Conservation (phyloP, 257 asterid genomes). For the Nicotiana undulata region DNA sequence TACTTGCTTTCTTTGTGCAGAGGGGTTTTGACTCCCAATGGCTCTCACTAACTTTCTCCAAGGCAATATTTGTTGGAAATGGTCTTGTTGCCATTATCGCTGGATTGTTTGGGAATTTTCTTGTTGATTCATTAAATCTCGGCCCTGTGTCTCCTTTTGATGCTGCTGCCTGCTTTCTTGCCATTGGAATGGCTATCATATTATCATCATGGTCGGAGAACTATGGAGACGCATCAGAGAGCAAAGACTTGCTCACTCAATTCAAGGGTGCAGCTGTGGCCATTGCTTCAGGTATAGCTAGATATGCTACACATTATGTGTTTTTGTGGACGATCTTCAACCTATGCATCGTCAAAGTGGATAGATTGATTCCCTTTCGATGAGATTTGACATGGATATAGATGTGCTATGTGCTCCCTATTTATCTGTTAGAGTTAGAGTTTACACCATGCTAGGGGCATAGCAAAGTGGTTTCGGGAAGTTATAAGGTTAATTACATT, state of each 20-base stretch:
- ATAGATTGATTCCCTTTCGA: background rate
- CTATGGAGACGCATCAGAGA: conserved; percentile 88
- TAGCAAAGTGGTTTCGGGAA: background rate
- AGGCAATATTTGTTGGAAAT: conserved; percentile 93
- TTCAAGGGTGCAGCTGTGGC: conserved; percentile 90
- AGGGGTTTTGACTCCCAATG: conserved; percentile 90
- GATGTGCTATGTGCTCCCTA: background rate
- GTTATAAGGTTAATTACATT: background rate
- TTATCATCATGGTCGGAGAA: conserved; percentile 88
- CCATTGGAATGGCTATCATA: conserved; percentile 90
- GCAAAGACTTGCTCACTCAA: conserved; percentile 79
- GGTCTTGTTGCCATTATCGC: conserved; percentile 90
- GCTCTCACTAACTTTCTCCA: conserved; percentile 92
- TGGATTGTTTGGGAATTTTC: conserved; percentile 82
- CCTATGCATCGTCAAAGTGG: background rate
- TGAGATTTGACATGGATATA: background rate
- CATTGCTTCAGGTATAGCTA: conserved; percentile 73
- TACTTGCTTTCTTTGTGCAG: conserved; percentile 32
- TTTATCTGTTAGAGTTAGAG: background rate
- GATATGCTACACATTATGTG: background rate
- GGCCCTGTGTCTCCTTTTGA: conserved; percentile 98
- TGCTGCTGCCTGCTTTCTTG: conserved; percentile 74
- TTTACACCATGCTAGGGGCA: background rate
- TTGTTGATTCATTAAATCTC: conserved; percentile 72
- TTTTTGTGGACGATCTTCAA: background rate